Conservation (phyloP, 192 early-diverging fungal species). For the Backusella circina region DNA sequence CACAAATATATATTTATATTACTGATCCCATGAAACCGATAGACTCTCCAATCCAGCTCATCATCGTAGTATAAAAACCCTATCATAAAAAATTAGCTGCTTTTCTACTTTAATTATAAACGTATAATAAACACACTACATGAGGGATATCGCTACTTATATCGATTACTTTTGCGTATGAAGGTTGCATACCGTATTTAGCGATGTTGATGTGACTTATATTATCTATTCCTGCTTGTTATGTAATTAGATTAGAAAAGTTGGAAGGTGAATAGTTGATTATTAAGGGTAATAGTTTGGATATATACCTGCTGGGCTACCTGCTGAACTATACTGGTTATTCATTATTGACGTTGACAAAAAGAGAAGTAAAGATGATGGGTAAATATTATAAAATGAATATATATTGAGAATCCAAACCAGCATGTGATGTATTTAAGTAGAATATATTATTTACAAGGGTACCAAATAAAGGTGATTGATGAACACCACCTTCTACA, state of each 20-base stretch:
- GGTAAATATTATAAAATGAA: not conserved
- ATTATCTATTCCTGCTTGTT: not conserved
- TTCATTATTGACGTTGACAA: not conserved
- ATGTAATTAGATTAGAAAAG: not conserved
- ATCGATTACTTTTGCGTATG: conserved; percentile 19
- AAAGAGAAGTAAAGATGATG: not conserved
- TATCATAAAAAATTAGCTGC: not conserved
- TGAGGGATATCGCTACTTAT: conserved; percentile 12
- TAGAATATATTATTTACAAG: not conserved
- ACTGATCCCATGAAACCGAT: conserved; percentile 42
- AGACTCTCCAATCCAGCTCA: conserved; percentile 36
- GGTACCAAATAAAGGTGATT: not conserved
- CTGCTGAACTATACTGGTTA: not conserved
- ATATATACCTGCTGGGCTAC: not conserved
- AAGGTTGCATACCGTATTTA: conserved; percentile 15
- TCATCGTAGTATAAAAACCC: conserved; percentile 42
- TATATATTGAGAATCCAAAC: not conserved
- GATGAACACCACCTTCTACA: not conserved
- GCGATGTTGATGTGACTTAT: conserved; percentile 1
- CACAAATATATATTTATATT: not conserved
- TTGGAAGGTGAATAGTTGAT: not conserved
- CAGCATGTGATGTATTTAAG: not conserved
- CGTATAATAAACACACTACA: not conserved
- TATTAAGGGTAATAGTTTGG: not conserved
- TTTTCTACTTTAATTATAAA: not conserved